Conservation (phyloP, 2,329 filamentous ascomycete genomes). For the Corinectria fuckeliana region DNA sequence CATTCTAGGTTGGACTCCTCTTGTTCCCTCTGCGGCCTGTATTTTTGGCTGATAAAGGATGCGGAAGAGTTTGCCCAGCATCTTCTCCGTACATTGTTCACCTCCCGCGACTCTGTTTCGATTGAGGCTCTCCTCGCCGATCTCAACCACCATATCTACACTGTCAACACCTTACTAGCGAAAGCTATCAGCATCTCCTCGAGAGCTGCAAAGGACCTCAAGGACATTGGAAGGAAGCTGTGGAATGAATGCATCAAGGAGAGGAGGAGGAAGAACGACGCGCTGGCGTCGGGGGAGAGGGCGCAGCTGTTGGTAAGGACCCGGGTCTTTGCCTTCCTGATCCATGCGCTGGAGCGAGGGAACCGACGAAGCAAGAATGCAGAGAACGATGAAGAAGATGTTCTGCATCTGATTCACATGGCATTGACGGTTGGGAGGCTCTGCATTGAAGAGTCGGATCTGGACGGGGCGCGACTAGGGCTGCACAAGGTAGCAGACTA, state of each 20-base stretch:
- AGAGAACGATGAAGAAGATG: slow-evolving; percentile 42
- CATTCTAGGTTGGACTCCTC: slow-evolving; percentile 29
- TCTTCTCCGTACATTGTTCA: slow-evolving; percentile 34
- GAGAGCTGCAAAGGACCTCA: slow-evolving; percentile 52
- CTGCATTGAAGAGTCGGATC: slow-evolving; percentile 56
- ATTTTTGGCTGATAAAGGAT: neutral
- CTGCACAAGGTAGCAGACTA: slow-evolving; percentile 70
- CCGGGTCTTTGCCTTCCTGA: slow-evolving; percentile 67
- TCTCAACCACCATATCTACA: slow-evolving; percentile 37
- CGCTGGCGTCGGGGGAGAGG: slow-evolving; percentile 27
- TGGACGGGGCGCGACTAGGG: slow-evolving; percentile 64
- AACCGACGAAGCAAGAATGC: slow-evolving; percentile 34
- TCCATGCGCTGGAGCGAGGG: slow-evolving; percentile 66
- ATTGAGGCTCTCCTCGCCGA: slow-evolving; percentile 49
- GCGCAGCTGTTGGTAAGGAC: slow-evolving; percentile 46
- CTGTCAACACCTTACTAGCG: slow-evolving; percentile 23
- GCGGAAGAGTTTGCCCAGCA: slow-evolving; percentile 38
- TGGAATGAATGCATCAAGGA: slow-evolving; percentile 72
- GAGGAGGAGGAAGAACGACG: slow-evolving; percentile 37
- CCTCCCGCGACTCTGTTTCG: slow-evolving; percentile 40
- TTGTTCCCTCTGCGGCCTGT: neutral
- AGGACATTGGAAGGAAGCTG: slow-evolving; percentile 62
- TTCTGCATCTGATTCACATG: slow-evolving; percentile 67
- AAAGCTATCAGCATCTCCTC: neutral
- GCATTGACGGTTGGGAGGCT: slow-evolving; percentile 69